phyloP scores from a whole-genome alignment of 108 stramenopile genomes.

The Seminavis robusta region DNA sequence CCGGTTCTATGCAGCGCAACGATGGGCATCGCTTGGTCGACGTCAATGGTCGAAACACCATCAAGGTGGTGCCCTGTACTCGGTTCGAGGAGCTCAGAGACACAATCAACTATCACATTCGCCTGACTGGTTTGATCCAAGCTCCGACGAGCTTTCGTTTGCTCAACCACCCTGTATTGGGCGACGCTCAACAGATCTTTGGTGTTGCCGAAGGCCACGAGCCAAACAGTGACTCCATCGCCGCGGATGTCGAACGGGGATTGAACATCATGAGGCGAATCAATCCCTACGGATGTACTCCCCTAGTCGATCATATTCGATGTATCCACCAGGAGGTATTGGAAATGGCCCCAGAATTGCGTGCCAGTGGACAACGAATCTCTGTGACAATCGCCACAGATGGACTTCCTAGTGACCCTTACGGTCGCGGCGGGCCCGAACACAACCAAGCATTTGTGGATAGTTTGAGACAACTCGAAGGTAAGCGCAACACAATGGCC shows the following conservation, averaged over 20 bases:
- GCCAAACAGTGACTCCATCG: constrained; percentile 34
- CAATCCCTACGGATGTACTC: constrained; percentile 68
- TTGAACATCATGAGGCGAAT: constrained; percentile 41
- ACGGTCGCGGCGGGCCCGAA: constrained; percentile 27
- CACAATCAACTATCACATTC: constrained; percentile 50
- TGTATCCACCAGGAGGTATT: constrained; percentile 54
- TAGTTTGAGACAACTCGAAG: constrained; percentile 26
- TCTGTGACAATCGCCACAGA: constrained; percentile 72
- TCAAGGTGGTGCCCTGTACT: constrained; percentile 46
- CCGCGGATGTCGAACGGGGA: constrained; percentile 39
- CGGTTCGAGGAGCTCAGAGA: constrained; percentile 68
- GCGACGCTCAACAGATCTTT: constrained; percentile 23
- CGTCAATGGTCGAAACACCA: constrained; percentile 21
- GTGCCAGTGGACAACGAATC: constrained; percentile 52
- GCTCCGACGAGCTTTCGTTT: constrained; percentile 65
- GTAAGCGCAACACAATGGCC: no score
- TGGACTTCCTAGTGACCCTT: constrained; percentile 66
- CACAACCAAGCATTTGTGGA: constrained; percentile 27
- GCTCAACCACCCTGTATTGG: constrained; percentile 60
- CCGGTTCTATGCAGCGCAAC: constrained; percentile 50
- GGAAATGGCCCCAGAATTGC: constrained; percentile 37
- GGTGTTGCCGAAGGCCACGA: constrained; percentile 43
- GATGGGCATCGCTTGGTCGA: constrained; percentile 61
- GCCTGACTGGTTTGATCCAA: constrained; percentile 41
- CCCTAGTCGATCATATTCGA: constrained; percentile 64